Evolutionary conservation across 2,329 filamentous ascomycete genomes (phyloP), one percentile per base, ranked within the genome.

Genomic region (Cyclaneusma minus): DNA sequence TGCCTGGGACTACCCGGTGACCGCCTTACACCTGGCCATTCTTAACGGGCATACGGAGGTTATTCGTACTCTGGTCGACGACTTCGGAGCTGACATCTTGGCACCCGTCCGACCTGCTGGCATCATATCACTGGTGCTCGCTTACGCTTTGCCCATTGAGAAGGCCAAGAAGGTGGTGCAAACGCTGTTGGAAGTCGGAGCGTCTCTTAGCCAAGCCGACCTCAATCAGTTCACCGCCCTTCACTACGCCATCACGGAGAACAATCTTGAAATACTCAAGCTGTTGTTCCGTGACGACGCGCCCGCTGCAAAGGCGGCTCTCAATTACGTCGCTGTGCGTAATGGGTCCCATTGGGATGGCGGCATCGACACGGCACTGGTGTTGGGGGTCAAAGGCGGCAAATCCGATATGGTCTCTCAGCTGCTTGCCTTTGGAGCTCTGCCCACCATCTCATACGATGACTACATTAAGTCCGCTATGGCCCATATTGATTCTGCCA

Each of bases 11-110:
- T 65, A 62, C 4, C 69, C 73, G 4, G 68, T 71, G 30, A 78
- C 76, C 8, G 70, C 83, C 2, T 58, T 91, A 4, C 83, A 92
- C 46, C 61, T 84, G 15, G 83, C 83, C 6, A 83, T 91, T 33
- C 47, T 80, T 2, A 67, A 69, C 32, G 81, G 80, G 0, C 73
- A 87, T 36, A 55, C 65, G 14, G 63, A 76, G 4, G 65, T 72
- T 7, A 78, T 87, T 9, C 67, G 73, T 30, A 49, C 69, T 13
- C 63, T 92, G 5, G 76, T 79, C 27, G 58, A 71, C 22, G 63
- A 74, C 34, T 89, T 81, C 41, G 83, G 80, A 6, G 80, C 81
- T 4, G 81, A 91, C 46, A 62, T 77, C 1, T 56, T 85, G 10
- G 55, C 83, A 13, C 81, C 82, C 0, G 59, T 89, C 44, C 85